A percentile compares a stretch with the other conserved stretches of the same genome.
Conservation (phyloP, 805 yeast genomes). For the Cephaloascus albidus region DNA sequence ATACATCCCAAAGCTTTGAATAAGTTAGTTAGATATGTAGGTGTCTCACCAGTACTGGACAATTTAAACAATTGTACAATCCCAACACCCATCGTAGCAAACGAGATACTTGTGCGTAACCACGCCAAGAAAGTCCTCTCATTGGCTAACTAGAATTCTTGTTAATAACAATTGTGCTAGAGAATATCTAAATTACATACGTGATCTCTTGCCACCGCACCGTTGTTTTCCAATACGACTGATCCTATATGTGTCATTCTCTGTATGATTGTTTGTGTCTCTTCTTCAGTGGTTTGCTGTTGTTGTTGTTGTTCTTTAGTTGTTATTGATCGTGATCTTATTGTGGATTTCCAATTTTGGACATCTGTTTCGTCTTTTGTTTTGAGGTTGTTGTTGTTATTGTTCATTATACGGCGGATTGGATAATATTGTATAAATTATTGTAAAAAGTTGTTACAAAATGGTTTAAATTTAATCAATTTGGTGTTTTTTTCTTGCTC, state of each 20-base stretch:
- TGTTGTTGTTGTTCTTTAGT: no score
- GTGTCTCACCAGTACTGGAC: not conserved
- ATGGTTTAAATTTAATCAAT: no score
- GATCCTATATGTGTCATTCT: conserved; percentile 3
- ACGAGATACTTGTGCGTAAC: conserved; percentile 28
- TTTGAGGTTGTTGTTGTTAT: no score
- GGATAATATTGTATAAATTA: no score
- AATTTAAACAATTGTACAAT: conserved; percentile 31
- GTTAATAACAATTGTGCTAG: conserved; percentile 2
- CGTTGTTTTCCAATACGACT: conserved; percentile 20
- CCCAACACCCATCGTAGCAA: conserved; percentile 29
- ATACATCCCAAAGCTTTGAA: conserved; percentile 8
- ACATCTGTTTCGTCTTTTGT: no score
- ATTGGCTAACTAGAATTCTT: conserved; percentile 25
- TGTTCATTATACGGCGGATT: no score
- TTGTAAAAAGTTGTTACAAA: no score
- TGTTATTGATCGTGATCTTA: no score
- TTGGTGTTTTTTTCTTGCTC: no score
- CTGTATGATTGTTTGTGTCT: no score
- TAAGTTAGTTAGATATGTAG: conserved; percentile 2
- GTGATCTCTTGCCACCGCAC: conserved; percentile 36
- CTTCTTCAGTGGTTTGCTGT: no score
- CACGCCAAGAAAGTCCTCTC: conserved; percentile 42
- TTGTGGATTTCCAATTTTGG: no score
- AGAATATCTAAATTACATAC: conserved; percentile 4